Evolutionary conservation across 345 rosid species (phyloP), one percentile per base, ranked within the genome.

Genomic region (Melastoma malabathricum): DNA sequence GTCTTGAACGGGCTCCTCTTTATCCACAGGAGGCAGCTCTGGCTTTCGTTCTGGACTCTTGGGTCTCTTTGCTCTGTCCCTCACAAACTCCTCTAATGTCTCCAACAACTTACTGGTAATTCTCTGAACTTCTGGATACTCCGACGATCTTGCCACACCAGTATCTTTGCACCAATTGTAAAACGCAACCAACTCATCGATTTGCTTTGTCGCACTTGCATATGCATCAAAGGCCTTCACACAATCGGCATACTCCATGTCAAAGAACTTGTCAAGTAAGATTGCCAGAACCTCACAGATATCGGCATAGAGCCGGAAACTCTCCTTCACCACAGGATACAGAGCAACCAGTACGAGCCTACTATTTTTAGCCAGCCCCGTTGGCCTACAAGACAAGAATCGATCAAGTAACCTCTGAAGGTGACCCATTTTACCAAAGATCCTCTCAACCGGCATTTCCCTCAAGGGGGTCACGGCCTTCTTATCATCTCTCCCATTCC

Each of bases 91-190:
- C 49, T 87, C 95, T 47, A 87, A 73, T 1, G 95, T 82, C 59
- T 72, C 94, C 76, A 92, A 64, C 63, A 84, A 63, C 68, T 84
- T 84, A 43, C 74, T 75, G 0, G 94, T 84, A 46, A 92, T 92
- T 59, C 78, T 81, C 73, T 87, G 95, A 64, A 92, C 90, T 46
- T 87, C 95, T 0, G 97, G 97, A 48, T 77, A 92, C 76, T 92
- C 97, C 0, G 95, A 80, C 0, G 98, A 87, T 48, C 98, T 77
- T 15, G 90, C 95, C 25, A 87, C 66, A 3, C 98, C 97, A 0
- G 68, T 62, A 14, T 84, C 98, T 65, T 92, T 87, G 18, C 95
- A 84, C 98, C 98, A 92, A 39, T 62, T 64, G 60, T 84, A 92
- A 55, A 92, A 79, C 12, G 49, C 73, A 48, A 75, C 58, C 17